These are phyloP conservation scores for Picea glauca DNA, from an alignment of 75 land plant species.

Conservation along the genomic window DNA sequence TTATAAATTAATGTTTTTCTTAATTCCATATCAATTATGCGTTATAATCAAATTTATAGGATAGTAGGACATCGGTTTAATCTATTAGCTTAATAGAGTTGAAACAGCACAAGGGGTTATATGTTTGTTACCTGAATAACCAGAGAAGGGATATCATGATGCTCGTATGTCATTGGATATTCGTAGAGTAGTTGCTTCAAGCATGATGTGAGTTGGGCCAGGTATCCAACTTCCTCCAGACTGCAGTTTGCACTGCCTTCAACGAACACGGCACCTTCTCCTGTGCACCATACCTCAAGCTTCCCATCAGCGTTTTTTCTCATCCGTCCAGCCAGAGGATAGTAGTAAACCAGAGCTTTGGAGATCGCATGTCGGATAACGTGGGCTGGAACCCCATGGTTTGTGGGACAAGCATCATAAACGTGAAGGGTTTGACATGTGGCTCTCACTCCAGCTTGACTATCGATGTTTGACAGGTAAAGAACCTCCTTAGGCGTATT, in stretches of 20 bases:
- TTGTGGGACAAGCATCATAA: slow-evolving; percentile 34
- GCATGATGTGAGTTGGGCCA: slow-evolving; percentile 56
- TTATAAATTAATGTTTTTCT: too few species aligned
- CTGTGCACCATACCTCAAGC: slow-evolving; percentile 67
- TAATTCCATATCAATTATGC: too few species aligned
- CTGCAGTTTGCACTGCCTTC: slow-evolving; percentile 64
- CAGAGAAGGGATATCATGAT: slow-evolving; percentile 74
- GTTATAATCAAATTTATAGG: too few species aligned
- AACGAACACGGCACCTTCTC: slow-evolving; percentile 82
- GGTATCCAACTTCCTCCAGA: slow-evolving; percentile 62
- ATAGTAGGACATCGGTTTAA: too few species aligned
- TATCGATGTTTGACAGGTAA: slow-evolving; percentile 73
- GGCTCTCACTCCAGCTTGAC: slow-evolving; percentile 56
- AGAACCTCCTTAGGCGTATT: slow-evolving; percentile 56
- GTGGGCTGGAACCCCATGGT: slow-evolving; percentile 35
- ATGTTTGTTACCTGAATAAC: slow-evolving; percentile 58
- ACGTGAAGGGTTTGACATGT: slow-evolving; percentile 41
- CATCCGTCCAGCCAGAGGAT: slow-evolving; percentile 89
- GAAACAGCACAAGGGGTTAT: too few species aligned
- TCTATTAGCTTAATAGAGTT: too few species aligned
- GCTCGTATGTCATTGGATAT: slow-evolving; percentile 41
- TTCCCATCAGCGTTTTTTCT: slow-evolving; percentile 63
- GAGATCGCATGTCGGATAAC: slow-evolving; percentile 53
- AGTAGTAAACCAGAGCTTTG: slow-evolving; percentile 63
- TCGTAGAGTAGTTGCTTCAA: slow-evolving; percentile 79